Evolutionary conservation across 176 grass and related monocot species (phyloP).

Genomic region (Eragrostis curvula): DNA sequence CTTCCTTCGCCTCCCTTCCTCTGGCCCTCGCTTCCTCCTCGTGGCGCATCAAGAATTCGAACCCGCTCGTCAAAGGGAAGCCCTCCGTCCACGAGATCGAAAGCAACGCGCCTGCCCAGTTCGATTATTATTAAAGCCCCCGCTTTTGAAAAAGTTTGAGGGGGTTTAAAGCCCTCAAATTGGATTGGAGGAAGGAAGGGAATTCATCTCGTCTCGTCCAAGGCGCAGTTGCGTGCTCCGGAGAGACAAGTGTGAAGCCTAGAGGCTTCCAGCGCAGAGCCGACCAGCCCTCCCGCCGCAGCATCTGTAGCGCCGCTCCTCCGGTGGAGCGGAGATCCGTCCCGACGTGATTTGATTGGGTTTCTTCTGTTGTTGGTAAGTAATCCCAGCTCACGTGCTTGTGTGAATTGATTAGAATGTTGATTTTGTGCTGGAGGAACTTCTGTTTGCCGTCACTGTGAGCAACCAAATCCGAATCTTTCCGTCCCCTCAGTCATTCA

Average conservation of each 20-base stretch:
- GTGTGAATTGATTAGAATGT: background rate
- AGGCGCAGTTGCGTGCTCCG: slow-evolving; percentile 23
- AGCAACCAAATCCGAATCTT: background rate
- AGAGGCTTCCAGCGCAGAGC: background rate
- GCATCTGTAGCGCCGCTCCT: background rate
- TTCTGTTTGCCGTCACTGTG: background rate
- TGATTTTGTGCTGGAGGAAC: background rate
- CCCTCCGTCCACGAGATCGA: slow-evolving; percentile 33
- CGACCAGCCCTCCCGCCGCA: too few relatives aligned
- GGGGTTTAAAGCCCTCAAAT: slow-evolving; percentile 17
- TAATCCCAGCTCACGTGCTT: background rate
- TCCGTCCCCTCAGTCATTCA: background rate
- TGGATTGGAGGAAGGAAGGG: background rate
- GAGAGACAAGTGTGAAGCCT: background rate
- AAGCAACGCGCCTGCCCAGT: slow-evolving; percentile 30
- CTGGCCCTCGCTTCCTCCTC: too few relatives aligned
- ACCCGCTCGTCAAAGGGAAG: slow-evolving; percentile 30
- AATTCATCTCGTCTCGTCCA: background rate
- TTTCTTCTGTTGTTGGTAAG: background rate
- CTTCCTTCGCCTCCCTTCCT: background rate
- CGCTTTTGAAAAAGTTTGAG: slow-evolving; percentile 26
- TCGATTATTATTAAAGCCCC: slow-evolving; percentile 33
- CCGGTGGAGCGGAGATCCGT: background rate
- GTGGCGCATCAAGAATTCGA: slow-evolving; percentile 32
- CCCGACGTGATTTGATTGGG: background rate